These are phyloP conservation scores for Pseudogymnoascus sp. DNA, from an alignment of 2,329 filamentous ascomycete genomes.

Conservation along the genomic window DNA sequence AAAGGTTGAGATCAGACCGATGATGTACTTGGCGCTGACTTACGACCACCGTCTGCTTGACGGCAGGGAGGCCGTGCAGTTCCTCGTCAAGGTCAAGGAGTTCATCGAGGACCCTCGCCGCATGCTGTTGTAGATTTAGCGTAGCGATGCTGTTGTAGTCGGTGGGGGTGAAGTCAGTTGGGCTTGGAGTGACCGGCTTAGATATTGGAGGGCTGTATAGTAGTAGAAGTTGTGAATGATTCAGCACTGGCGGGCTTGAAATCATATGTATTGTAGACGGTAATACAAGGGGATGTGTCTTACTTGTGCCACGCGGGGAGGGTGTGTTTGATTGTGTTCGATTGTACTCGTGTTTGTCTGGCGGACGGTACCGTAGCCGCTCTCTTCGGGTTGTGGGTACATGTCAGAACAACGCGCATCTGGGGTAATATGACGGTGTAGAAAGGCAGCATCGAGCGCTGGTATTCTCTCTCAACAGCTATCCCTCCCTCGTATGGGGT, in stretches of 20 bases:
- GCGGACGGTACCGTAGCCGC: not conserved
- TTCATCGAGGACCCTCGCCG: conserved; percentile 91
- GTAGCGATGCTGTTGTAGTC: conserved; percentile 7
- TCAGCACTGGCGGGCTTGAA: not conserved
- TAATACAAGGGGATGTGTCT: conserved; percentile 3
- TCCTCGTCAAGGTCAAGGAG: conserved; percentile 95
- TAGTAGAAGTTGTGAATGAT: conserved; percentile 1
- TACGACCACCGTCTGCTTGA: conserved; percentile 96
- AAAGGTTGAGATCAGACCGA: conserved; percentile 92
- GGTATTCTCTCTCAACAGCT: not conserved
- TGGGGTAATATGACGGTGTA: not conserved
- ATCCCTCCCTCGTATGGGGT: not conserved
- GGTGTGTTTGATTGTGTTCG: not conserved
- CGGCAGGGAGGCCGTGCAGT: conserved; percentile 90
- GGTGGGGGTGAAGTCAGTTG: not conserved
- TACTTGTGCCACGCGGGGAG: not conserved
- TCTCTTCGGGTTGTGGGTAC: not conserved
- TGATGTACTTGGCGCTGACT: conserved; percentile 98
- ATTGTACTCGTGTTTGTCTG: not conserved
- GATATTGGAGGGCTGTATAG: not conserved
- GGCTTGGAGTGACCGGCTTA: not conserved
- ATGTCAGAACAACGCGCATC: not conserved
- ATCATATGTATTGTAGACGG: conserved; percentile 2
- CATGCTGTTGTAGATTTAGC: conserved; percentile 59
- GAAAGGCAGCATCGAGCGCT: not conserved